Evolutionary conservation across 2,329 filamentous ascomycete genomes (phyloP).

Genomic region (Fonsecaea multimorphosa): DNA sequence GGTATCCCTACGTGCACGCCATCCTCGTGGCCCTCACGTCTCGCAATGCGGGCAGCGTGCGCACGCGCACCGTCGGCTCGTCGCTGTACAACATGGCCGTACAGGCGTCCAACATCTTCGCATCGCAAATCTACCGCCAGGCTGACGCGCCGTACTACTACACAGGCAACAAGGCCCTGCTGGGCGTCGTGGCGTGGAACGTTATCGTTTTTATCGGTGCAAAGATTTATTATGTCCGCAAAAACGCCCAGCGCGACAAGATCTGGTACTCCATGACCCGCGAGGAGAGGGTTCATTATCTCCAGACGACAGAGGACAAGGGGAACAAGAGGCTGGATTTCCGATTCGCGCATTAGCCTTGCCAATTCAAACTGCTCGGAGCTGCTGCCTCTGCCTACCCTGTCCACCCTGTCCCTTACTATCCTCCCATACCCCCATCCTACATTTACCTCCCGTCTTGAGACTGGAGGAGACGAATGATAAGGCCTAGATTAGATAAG

Average conservation of each 20-base stretch:
- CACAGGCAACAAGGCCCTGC: slow-evolving; percentile 57
- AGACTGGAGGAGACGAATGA: too few relatives aligned
- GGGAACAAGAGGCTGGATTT: slow-evolving; percentile 64
- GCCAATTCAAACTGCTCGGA: background rate
- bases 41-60: slow-evolving; percentile 67
- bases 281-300: slow-evolving; percentile 57
- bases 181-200: slow-evolving; percentile 57
- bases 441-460: too few relatives aligned
- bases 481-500: too few relatives aligned
- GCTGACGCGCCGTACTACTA: slow-evolving; percentile 62
- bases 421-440: too few relatives aligned
- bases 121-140: slow-evolving; percentile 60
- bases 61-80: slow-evolving; percentile 67
- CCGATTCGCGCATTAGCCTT: slow-evolving; percentile 55
- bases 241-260: slow-evolving; percentile 45
- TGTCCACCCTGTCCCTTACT: background rate
- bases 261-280: slow-evolving; percentile 51
- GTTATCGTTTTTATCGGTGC: slow-evolving; percentile 57
- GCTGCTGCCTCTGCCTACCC: background rate
- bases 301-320: slow-evolving; percentile 58
- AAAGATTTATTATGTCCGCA: slow-evolving; percentile 50
- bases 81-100: slow-evolving; percentile 57
- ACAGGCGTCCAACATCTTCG: slow-evolving; percentile 50
- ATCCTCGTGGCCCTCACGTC: slow-evolving; percentile 67
- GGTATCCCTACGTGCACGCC: slow-evolving; percentile 65